These are phyloP conservation scores for Durio zibethinus DNA, from an alignment of 345 rosid species.

Conservation along the genomic window DNA sequence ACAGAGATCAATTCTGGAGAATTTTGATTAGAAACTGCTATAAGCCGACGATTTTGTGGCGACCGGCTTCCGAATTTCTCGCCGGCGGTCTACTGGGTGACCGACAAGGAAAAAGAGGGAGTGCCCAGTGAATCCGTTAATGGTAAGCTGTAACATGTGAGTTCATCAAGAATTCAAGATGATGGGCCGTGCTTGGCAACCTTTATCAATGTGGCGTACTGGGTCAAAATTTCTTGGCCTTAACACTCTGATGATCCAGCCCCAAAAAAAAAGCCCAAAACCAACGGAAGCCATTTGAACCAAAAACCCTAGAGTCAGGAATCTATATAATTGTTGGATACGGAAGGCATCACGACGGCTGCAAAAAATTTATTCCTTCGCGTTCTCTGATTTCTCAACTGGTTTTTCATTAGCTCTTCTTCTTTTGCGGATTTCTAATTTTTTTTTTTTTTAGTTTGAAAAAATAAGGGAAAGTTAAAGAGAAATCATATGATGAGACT, in stretches of 20 bases:
- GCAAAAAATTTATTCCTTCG: background rate
- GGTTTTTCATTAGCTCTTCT: background rate
- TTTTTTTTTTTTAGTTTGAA: background rate
- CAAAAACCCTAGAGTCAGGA: no score
- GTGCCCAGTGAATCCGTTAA: background rate
- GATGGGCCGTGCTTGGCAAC: no score
- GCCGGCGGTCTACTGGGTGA: slow-evolving; percentile 15
- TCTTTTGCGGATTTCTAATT: background rate
- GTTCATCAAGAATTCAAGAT: no score
- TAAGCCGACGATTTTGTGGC: background rate
- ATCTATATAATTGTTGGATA: no score
- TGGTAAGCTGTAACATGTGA: background rate
- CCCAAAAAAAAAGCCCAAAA: no score
- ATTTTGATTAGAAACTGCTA: background rate
- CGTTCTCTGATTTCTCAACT: background rate
- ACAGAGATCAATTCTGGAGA: background rate
- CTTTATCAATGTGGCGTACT: no score
- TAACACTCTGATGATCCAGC: no score
- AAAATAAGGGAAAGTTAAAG: background rate
- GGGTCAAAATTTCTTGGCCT: no score
- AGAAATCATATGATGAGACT: slow-evolving; percentile 46
- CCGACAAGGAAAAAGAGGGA: background rate
- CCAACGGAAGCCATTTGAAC: no score
- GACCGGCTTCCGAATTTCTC: background rate
- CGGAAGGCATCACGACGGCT: background rate